phyloP scores from a whole-genome alignment of 1,284 basidiomycete genomes.

The Coniferiporia weirii region DNA sequence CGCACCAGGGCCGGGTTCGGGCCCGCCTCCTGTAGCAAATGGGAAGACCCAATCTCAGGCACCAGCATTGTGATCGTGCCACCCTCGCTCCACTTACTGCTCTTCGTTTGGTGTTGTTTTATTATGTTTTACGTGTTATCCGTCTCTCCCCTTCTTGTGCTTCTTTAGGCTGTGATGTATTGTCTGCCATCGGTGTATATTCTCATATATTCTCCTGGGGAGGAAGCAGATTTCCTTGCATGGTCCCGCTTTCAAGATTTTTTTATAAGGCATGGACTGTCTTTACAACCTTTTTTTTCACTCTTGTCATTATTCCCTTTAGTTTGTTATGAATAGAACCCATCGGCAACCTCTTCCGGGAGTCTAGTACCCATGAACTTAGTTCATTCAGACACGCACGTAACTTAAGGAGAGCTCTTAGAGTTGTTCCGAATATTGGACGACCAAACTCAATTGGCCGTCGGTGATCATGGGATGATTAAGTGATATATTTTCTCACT shows the following conservation, averaged over 20 bases:
- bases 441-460: not conserved
- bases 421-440: not conserved
- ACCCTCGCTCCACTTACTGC: not conserved
- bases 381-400: not conserved
- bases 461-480: conserved; percentile 1
- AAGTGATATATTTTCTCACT: not conserved
- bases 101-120: not conserved
- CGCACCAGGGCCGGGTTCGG: conserved; percentile 34
- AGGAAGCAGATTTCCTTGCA: not conserved
- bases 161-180: conserved; percentile 3
- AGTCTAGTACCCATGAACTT: not conserved
- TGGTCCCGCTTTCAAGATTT: not conserved
- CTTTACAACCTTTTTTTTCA: not conserved
- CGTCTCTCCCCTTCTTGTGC: not conserved
- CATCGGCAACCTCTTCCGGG: not conserved
- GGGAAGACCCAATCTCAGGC: conserved; percentile 16
- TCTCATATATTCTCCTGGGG: not conserved
- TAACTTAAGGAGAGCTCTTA: not conserved
- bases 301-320: conserved; percentile 1
- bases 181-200: conserved; percentile 5
- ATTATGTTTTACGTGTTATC: conserved; percentile 15
- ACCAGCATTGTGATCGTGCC: not conserved
- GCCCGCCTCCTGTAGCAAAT: conserved; percentile 17
- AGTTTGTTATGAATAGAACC: not conserved
- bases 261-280: conserved; percentile 7